Evolutionary conservation across 2,329 filamentous ascomycete species (phyloP), one percentile per base, ranked within the genome.

Genomic region (Trichoderma simmonsii): DNA sequence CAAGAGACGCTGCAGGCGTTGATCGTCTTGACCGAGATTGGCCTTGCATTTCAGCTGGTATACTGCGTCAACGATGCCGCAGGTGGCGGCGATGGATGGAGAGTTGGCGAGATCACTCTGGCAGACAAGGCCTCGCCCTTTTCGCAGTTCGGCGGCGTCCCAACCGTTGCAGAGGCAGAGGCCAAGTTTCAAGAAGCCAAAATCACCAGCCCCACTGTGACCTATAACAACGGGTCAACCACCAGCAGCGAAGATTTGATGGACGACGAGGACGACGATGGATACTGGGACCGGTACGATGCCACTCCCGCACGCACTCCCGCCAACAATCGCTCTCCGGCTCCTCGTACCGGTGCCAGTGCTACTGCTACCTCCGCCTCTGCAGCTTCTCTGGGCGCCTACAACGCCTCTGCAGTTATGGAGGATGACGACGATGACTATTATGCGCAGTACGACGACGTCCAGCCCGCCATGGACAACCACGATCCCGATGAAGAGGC

Each of bases 241-340:
- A 71, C 64, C 39, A 62, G 28, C 32, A 74, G 32, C 71, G 59
- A 73, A 64, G 36, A 74, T 65, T 43, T 65, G 66, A 51, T 48
- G 8, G 77, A 78, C 0, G 82, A 86, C 1, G 88, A 86, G 0
- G 88, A 92, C 26, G 91, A 94, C 73, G 92, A 93, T 75, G 91
- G 90, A 76, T 95, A 95, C 80, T 95, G 93, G 93, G 91, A 89
- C 36, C 88, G 89, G 73, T 95, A 95, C 79, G 92, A 93, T 79
- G 87, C 88, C 30, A 93, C 91, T 4, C 91, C 92, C 1, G 86
- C 87, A 2, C 85, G 86, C 59, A 92, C 90, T 11, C 90, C 91
- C 1, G 89, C 86, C 7, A 81, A 84, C 26, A 89, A 91, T 77
- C 85, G 84, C 28, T 91, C 90, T 5, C 90, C 91, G 4, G 90